phyloP scores from a whole-genome alignment of 148 eudicot species.

The Vaccinium darrowii region DNA sequence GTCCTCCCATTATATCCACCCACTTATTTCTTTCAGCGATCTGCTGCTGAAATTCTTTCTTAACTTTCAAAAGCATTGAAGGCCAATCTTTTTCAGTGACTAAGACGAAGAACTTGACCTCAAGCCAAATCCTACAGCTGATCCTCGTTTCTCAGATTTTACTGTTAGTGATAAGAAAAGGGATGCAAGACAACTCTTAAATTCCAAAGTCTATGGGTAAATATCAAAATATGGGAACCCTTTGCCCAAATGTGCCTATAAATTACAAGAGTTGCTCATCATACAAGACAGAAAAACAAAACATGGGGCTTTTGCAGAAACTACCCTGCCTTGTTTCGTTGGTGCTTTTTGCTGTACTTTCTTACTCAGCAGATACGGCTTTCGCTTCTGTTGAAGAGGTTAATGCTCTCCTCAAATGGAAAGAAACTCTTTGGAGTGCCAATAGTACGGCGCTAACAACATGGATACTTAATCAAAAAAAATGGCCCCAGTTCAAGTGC shows the following conservation, averaged over 20 bases:
- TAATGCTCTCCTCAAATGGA: conserved; percentile 35
- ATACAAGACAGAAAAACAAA: neutral
- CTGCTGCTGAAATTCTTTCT: too few species aligned
- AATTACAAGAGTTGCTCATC: neutral
- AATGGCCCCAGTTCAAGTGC: conserved; percentile 15
- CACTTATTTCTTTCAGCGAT: too few species aligned
- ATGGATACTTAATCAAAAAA: conserved; percentile 29
- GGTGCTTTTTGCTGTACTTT: neutral
- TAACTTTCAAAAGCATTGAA: too few species aligned
- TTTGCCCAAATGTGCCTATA: too few species aligned
- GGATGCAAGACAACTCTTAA: too few species aligned
- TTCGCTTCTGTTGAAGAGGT: conserved; percentile 30
- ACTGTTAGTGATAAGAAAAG: too few species aligned
- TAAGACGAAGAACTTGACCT: neutral
- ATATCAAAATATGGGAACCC: too few species aligned
- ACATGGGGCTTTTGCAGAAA: neutral
- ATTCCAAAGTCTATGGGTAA: too few species aligned
- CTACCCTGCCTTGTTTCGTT: neutral
- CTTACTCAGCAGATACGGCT: neutral
- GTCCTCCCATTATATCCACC: too few species aligned
- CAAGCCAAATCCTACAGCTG: neutral
- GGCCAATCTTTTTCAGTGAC: neutral
- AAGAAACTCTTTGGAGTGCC: conserved; percentile 18
- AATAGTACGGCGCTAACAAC: conserved; percentile 30
- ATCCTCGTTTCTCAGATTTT: too few species aligned